phyloP scores from a whole-genome alignment of 176 grass and related monocot genomes.

The Rhynchospora tenuis region DNA sequence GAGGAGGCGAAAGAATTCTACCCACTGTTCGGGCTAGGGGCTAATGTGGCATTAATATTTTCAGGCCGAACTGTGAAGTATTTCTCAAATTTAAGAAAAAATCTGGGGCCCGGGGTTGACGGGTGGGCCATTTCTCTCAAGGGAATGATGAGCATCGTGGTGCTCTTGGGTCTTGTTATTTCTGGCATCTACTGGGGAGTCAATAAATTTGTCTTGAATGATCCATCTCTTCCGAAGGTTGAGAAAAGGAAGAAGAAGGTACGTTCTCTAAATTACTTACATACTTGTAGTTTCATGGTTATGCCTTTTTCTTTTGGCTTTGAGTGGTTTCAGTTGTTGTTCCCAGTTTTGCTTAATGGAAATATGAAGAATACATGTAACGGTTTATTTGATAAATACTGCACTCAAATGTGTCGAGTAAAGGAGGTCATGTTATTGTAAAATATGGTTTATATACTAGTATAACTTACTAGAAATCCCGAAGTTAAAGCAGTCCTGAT shows the following conservation, averaged over 20 bases:
- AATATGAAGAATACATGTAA: neutral
- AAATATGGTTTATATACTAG: neutral
- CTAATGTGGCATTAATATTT: slow-evolving; percentile 95
- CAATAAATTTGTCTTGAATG: slow-evolving; percentile 72
- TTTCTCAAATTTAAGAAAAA: slow-evolving; percentile 87
- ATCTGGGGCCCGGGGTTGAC: slow-evolving; percentile 83
- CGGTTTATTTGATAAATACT: neutral
- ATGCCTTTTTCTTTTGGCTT: neutral
- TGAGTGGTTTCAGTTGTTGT: neutral
- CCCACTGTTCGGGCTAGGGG: slow-evolving; percentile 84
- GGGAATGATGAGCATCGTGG: slow-evolving; percentile 99
- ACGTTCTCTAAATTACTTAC: neutral
- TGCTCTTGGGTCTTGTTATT: slow-evolving; percentile 68
- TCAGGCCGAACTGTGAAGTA: slow-evolving; percentile 92
- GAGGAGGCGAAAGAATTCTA: slow-evolving; percentile 99
- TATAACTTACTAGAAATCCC: neutral
- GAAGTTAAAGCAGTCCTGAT: neutral
- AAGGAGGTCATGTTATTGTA: slow-evolving; percentile 4
- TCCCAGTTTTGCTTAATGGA: neutral
- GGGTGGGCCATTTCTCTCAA: slow-evolving; percentile 92
- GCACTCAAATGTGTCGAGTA: neutral
- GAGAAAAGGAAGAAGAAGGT: slow-evolving; percentile 89
- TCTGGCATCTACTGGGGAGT: slow-evolving; percentile 72
- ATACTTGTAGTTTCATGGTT: slow-evolving; percentile 7
- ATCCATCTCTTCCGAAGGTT: slow-evolving; percentile 44